Evolutionary conservation across 1,284 basidiomycete species (phyloP).

Genomic region (Malassezia equina): DNA sequence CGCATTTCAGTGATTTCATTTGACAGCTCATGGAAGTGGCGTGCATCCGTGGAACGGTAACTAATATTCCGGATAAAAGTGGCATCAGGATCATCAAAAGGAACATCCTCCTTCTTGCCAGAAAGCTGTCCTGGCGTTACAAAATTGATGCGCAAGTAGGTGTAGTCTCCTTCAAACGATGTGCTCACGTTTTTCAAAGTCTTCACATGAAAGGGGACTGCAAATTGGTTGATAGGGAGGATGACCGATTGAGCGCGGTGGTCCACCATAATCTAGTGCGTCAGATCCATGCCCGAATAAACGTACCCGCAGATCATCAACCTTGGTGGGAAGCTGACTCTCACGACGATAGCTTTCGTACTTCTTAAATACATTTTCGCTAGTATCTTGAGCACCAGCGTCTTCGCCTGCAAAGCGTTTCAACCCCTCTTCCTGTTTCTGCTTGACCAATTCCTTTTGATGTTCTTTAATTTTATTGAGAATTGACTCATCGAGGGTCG

Average conservation of each 20-base stretch:
- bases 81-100: constrained; percentile 92
- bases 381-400: constrained; percentile 55
- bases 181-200: constrained; percentile 97
- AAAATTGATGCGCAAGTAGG: constrained; percentile 92
- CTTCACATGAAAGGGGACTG: constrained; percentile 96
- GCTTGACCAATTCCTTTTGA: constrained; percentile 71
- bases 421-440: constrained; percentile 70
- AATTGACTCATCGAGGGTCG: constrained; percentile 63
- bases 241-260: constrained; percentile 79
- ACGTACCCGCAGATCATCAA: constrained; percentile 30
- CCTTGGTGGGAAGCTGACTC: constrained; percentile 62
- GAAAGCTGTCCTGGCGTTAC: constrained; percentile 94
- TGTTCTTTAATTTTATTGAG: constrained; percentile 73
- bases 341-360: constrained; percentile 97
- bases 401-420: constrained; percentile 60
- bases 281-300: neutral
- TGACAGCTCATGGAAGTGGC: constrained; percentile 76
- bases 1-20: constrained; percentile 91
- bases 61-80: constrained; percentile 93
- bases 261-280: constrained; percentile 76
- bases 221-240: constrained; percentile 85
- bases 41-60: constrained; percentile 78
- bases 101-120: constrained; percentile 98
- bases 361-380: constrained; percentile 70
- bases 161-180: constrained; percentile 90